Evolutionary conservation across 345 rosid genomes (phyloP), one percentile per base, ranked within the genome.

Genomic region (Populus davidiana): DNA sequence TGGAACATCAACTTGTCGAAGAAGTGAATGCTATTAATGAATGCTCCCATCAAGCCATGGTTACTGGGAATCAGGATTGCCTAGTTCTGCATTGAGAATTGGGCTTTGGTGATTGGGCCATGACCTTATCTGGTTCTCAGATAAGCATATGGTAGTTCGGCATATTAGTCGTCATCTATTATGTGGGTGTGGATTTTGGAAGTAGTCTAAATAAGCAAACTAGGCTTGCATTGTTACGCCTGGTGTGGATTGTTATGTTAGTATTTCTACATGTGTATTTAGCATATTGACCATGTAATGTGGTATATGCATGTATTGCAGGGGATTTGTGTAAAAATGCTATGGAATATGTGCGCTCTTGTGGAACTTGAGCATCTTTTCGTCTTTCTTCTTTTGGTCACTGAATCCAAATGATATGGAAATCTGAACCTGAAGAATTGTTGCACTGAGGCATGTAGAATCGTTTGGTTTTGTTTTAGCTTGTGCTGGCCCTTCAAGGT

Each of bases 41-140:
- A 74, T 81, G 78, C 75, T 75, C 91, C 73, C 83, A 63, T 76
- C 80, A n/a, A 20, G 67, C 82, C 1, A 77, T 88, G 86, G 83
- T 88, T 71, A 69, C 86, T 13, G 96, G 91, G 82, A 82, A 86
- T 33, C 84, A 85, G 35, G 93, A 87, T 79, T 94, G 98, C 89
- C 67, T 93, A 44, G 93, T 91, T 78, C 94, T 77, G 83, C 94
- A 84, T 91, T 94, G 82, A 88, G 81, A 39, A 72, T 13, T 5
- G 31, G 56, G 78, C 79, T 67, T 11, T 44, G 52, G 17, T 31
- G 66, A 69, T 38, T 71, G 35, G 65, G 52, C 62, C 43, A 5
- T 66, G 25, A 41, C 63, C 12, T 47, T 56, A n/a, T 62, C 21
- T 27, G 31, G 63, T 27, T 70, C 73, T 27, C 29, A 41, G 8